Evolutionary conservation across 83 land plant species (phyloP).

Genomic region (Isoetes engelmannii): DNA sequence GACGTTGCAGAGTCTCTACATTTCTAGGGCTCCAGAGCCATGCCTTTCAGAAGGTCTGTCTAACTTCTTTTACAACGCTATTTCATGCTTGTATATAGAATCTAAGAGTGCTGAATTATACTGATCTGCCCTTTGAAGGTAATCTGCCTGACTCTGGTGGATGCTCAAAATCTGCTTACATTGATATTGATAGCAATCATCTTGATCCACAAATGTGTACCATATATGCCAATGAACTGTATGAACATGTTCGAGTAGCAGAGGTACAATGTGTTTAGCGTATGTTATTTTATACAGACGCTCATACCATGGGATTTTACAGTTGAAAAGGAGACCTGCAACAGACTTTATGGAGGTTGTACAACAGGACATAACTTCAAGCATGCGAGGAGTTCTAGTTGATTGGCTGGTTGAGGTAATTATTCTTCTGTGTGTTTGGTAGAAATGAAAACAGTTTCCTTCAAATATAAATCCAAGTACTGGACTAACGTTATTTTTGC

Average conservation of each 20-base stretch:
- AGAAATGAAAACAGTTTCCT: too few relatives aligned
- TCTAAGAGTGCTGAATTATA: too few relatives aligned
- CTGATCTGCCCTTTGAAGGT: too few relatives aligned
- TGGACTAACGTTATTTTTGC: not conserved
- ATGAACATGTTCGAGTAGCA: conserved; percentile 57
- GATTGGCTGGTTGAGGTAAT: conserved; percentile 98
- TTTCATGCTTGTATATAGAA: too few relatives aligned
- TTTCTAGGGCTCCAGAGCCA: conserved; percentile 16
- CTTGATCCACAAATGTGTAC: conserved; percentile 81
- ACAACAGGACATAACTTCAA: conserved; percentile 77
- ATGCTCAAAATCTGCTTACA: not conserved
- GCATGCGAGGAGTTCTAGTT: conserved; percentile 83
- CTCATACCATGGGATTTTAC: not conserved
- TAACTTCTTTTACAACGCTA: not conserved
- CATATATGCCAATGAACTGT: conserved; percentile 67
- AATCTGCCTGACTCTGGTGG: too few relatives aligned
- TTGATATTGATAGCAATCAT: conserved; percentile 43
- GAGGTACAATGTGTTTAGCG: conserved; percentile 48
- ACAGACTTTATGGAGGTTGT: conserved; percentile 73
- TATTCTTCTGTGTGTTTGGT: not conserved
- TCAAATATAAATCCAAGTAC: too few relatives aligned
- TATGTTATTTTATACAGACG: not conserved
- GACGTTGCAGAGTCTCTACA: conserved; percentile 23
- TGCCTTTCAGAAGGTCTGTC: not conserved
- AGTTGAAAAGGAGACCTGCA: conserved; percentile 82